phyloP scores from a whole-genome alignment of 2,329 filamentous ascomycete genomes.

The Cladosporium cucumerinum region DNA sequence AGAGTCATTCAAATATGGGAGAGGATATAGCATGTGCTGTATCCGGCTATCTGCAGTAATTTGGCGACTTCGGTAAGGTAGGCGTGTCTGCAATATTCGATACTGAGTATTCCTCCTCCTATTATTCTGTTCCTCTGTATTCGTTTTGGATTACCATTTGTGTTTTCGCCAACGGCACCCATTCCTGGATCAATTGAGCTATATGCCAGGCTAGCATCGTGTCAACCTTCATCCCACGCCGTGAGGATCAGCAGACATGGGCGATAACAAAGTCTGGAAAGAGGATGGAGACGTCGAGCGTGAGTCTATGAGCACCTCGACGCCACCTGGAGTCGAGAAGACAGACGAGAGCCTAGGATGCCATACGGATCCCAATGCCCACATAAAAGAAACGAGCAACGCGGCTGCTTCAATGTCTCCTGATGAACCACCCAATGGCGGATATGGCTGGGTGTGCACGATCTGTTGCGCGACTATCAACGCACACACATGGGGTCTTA shows the following conservation, averaged over 20 bases:
- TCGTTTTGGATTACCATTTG: not conserved
- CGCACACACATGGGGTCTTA: constrained; percentile 45
- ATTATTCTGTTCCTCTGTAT: not conserved
- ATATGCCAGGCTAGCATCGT: not conserved
- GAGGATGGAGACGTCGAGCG: constrained; percentile 41
- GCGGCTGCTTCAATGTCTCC: not conserved
- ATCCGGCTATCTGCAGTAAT: not conserved
- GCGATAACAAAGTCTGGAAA: constrained; percentile 46
- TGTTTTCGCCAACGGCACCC: not conserved
- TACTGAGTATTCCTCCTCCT: not conserved
- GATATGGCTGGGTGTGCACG: constrained; percentile 59
- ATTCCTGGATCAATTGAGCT: not conserved
- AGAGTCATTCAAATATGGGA: constrained; percentile 9
- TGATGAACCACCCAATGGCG: constrained; percentile 45
- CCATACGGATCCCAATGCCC: not conserved
- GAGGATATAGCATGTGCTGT: not conserved
- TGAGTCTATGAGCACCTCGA: not conserved
- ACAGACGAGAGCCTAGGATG: not conserved
- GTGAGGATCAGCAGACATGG: constrained; percentile 1
- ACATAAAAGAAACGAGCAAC: not conserved
- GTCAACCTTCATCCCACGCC: not conserved
- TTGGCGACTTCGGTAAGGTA: not conserved
- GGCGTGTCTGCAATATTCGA: not conserved
- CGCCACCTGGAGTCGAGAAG: constrained; percentile 1
- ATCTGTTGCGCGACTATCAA: constrained; percentile 44